Evolutionary conservation across 2,329 filamentous ascomycete genomes (phyloP), one percentile per base, ranked within the genome.

Genomic region (Colletotrichum sp.): DNA sequence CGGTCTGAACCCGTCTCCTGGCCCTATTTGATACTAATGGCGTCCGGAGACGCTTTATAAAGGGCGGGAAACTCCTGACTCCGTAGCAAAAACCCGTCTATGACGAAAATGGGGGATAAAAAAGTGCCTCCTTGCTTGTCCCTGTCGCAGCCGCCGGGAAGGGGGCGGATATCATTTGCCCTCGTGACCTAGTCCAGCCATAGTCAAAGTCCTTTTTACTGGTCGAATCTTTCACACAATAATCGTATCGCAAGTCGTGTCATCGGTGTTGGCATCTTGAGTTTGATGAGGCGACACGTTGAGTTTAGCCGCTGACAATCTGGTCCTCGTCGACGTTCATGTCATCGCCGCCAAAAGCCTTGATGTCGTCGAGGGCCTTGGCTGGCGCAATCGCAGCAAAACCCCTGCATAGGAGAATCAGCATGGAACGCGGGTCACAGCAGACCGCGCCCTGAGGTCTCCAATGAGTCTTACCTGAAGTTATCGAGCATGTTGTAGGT

Each of bases 331-430:
- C 96, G 77, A 98, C 92, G 76, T 87, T 83, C 24, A 83, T 79
- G 59, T 89, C 83, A 36, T 85, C 83, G 71, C 88, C 87, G 75
- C 92, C 92, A 21, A 91, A 88, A 3, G 91, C 87, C 79, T 93
- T 90, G 34, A 98, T 90, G 7, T 89, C 89, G 75, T 95, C 89
- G 72, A 98, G 88, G 24, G 92, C 90, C 80, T 92, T 92, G 74
- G 91, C 91, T 2, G 95, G 92, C 39, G 93, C 93, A 78, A 93
- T 92, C 68, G 93, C 94, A 36, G 95, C 92, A 83, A 98, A 97
- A 63, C 93, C 95, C 87, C 95, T 97, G 77, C 32, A 18, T 34
- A 60, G 16, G 18, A 18, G 18, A 49, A 82, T 85, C 78, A 87
- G 81, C 44, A 52, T 21, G n/a, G n/a, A 21, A 24, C 6, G 12